Percentiles rank a stretch among this genome's conserved stretches.
Conservation (phyloP, 441 rosid genomes). For the California macrophylla region DNA sequence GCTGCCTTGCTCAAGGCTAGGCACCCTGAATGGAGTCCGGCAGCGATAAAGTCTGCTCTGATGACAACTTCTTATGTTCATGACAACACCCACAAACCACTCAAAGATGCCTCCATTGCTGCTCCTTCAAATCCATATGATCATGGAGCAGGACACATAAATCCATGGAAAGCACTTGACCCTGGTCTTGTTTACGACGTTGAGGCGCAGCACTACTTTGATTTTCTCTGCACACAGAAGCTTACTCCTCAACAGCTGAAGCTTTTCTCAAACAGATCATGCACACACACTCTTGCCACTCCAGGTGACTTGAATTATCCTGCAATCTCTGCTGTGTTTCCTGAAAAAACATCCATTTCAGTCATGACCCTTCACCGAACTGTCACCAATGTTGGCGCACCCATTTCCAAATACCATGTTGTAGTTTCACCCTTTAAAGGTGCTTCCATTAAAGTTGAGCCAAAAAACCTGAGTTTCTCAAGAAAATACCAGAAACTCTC, state of each 20-base stretch:
- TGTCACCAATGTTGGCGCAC: conserved; percentile 76
- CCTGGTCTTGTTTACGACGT: conserved; percentile 83
- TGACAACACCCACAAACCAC: conserved; percentile 48
- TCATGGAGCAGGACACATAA: conserved; percentile 80
- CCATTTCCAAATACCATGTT: conserved; percentile 47
- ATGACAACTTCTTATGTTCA: conserved; percentile 91
- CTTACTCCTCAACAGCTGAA: conserved; percentile 46
- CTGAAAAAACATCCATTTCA: conserved; percentile 33
- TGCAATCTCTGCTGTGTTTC: conserved; percentile 66
- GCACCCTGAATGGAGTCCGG: conserved; percentile 53
- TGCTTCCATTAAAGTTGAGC: conserved; percentile 43
- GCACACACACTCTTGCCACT: conserved; percentile 40
- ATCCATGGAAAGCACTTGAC: conserved; percentile 62
- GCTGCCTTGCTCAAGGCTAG: conserved; percentile 22
- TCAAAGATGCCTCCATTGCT: conserved; percentile 43
- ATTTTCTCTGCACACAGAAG: conserved; percentile 71
- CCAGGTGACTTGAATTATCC: conserved; percentile 86
- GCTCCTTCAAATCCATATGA: conserved; percentile 53
- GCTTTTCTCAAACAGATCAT: conserved; percentile 63
- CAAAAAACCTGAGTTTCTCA: conserved; percentile 49
- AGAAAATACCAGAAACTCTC: conserved; percentile 56
- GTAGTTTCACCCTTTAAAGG: conserved; percentile 64
- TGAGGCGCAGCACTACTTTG: conserved; percentile 60
- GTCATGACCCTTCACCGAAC: conserved; percentile 43
- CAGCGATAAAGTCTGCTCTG: conserved; percentile 75